Evolutionary conservation across 306 rosid species (phyloP), one percentile per base, ranked within the genome.

Genomic region (Corylus heterophylla): DNA sequence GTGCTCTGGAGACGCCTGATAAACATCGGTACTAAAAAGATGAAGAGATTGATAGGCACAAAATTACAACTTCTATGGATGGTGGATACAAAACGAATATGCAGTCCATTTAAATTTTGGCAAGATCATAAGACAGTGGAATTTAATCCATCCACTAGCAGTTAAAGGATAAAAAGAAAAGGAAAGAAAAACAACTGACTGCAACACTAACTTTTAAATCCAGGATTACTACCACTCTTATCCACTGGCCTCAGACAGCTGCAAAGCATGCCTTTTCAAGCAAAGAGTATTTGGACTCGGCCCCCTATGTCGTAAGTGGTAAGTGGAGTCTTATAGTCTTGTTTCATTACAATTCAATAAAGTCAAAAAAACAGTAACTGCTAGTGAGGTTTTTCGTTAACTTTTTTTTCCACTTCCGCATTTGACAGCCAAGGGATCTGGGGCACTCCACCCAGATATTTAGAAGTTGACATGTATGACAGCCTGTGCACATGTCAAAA

Each of bases 1-100:
- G 98, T 77, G 93, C 84, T 86, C 97, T 91, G 17, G 97, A 78
- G 85, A 74, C 86, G 14, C 88, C 95, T 88, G 88, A 54, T 81
- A 74, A 49, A 59, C 76, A 76, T 48, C 35, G 74, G 52, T 56
- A 52, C 16, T 42, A 74, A 63, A 64, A 71, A 83, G 29, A 54
- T 70, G 50, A 77, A 71, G 78, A 71, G 35, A 78, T 48, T 74
- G 48, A 55, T 22, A 56, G 37, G 72, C 13, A 39, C 51, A 39
- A 39, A 68, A 37, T 42, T 68, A 35, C 17, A 27, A 25, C 29
- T 59, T 59, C 35, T 27, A 27, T 27, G 7, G 12, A 10, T 50
- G 13, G 54, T 12, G 16, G 54, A 50, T 50, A 17, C 54, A 12
- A 50, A 50, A 12, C 54, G 12, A 58, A 61, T 27, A 61, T 27